Percentiles rank a stretch among this genome's conserved stretches.
Evolutionary conservation across 345 rosid species (phyloP).

Genomic region (Salix brachista): DNA sequence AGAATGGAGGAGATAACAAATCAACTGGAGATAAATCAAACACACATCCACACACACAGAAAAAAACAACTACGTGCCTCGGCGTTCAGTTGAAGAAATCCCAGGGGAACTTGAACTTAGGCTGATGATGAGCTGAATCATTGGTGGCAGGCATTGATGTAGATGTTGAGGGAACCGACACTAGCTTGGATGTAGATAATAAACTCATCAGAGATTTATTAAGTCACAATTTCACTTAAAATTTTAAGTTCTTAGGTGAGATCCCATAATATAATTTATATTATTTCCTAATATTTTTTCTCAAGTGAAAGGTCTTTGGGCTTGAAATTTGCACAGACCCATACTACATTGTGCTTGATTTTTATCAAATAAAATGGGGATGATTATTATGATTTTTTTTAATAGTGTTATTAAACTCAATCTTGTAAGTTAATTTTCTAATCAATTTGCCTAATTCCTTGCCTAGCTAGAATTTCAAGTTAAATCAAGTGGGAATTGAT

Average conservation of each 20-base stretch:
- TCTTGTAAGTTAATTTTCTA: too few relatives aligned
- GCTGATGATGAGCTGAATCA: constrained; percentile 37
- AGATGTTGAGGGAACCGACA: constrained; percentile 36
- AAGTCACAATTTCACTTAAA: too few relatives aligned
- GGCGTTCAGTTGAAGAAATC: constrained; percentile 68
- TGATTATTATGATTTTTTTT: too few relatives aligned
- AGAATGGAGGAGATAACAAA: constrained; percentile 54
- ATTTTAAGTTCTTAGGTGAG: too few relatives aligned
- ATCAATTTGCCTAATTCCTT: accelerated
- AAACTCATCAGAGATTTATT: too few relatives aligned
- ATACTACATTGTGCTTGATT: too few relatives aligned
- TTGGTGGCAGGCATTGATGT: constrained; percentile 24
- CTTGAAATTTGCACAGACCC: accelerated
- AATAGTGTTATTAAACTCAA: too few relatives aligned
- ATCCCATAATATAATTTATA: accelerated
- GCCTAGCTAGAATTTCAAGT: too few relatives aligned
- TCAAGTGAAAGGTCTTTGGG: too few relatives aligned
- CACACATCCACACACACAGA: constrained; percentile 58
- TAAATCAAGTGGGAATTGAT: too few relatives aligned
- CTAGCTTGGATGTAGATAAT: neutral
- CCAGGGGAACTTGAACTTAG: constrained; percentile 65
- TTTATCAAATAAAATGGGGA: too few relatives aligned
- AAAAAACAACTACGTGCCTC: neutral
- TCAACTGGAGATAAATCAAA: constrained; percentile 40
- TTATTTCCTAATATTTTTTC: accelerated